Percentiles rank a stretch among this genome's conserved stretches.
phyloP scores from a whole-genome alignment of 257 asterid species.

The Eucommia ulmoides region DNA sequence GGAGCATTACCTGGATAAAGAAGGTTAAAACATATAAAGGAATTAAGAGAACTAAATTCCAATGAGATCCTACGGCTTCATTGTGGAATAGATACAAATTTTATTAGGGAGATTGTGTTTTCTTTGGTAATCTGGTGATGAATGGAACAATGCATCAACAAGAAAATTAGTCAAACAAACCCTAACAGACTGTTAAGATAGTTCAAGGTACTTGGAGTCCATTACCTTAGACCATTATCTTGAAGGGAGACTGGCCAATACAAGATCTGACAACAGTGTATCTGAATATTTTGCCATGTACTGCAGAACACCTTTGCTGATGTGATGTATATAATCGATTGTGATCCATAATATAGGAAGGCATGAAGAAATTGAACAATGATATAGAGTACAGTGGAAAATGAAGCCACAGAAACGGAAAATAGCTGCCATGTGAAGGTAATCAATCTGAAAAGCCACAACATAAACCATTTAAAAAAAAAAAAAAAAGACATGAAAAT shows the following conservation, averaged over 20 bases:
- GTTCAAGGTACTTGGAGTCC: background rate
- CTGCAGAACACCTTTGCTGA: constrained; percentile 38
- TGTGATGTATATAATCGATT: constrained; percentile 16
- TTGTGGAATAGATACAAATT: background rate
- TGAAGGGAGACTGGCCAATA: constrained; percentile 84
- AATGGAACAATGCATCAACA: no score
- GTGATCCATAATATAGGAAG: constrained; percentile 34
- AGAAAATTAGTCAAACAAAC: background rate
- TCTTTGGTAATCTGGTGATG: background rate
- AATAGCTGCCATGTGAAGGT: constrained; percentile 43
- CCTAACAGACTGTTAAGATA: background rate
- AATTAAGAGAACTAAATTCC: background rate
- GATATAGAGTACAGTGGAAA: constrained; percentile 42
- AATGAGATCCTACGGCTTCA: background rate
- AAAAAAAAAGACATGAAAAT: constrained; percentile 2
- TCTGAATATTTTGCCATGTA: constrained; percentile 42
- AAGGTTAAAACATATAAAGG: background rate
- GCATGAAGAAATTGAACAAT: constrained; percentile 47
- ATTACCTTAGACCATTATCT: constrained; percentile 58
- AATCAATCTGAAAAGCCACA: constrained; percentile 45
- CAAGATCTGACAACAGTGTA: constrained; percentile 63
- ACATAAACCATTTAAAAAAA: constrained; percentile 15
- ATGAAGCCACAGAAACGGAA: constrained; percentile 52
- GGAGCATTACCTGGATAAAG: background rate
- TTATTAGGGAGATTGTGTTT: background rate